Evolutionary conservation across 345 rosid species (phyloP).

Genomic region (Turritis glabra): DNA sequence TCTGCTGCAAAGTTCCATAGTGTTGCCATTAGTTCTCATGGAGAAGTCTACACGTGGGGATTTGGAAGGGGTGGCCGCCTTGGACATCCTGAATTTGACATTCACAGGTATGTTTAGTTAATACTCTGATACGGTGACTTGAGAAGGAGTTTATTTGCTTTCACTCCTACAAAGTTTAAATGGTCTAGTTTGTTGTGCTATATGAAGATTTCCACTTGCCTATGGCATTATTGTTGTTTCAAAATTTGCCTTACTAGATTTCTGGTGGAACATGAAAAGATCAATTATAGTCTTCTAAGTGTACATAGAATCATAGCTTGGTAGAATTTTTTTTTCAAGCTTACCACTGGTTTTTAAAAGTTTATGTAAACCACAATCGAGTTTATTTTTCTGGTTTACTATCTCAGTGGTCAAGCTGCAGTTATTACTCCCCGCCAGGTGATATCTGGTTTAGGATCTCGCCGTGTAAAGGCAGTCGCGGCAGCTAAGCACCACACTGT

Average conservation of each 20-base stretch:
- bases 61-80: constrained; percentile 99
- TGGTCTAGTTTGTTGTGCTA: neutral
- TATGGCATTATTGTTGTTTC: neutral
- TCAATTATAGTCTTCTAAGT: neutral
- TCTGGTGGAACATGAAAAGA: constrained; percentile 10
- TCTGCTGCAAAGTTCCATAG: constrained; percentile 98
- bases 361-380: constrained; percentile 9
- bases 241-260: neutral
- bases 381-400: neutral
- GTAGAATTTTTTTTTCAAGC: neutral
- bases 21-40: constrained; percentile 69
- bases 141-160: neutral
- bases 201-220: neutral
- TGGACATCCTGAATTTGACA: constrained; percentile 99
- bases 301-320: neutral
- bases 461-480: constrained; percentile 85
- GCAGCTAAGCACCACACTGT: constrained; percentile 99
- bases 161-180: neutral
- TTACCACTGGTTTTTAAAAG: neutral
- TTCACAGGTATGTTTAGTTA: constrained; percentile 70
- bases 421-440: constrained; percentile 97
- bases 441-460: constrained; percentile 77
- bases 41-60: constrained; percentile 96
- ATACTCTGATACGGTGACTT: neutral
- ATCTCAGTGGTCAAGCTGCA: constrained; percentile 96